phyloP scores from a whole-genome alignment of 495 filamentous ascomycete genomes.

The Usnea hakonensis region DNA sequence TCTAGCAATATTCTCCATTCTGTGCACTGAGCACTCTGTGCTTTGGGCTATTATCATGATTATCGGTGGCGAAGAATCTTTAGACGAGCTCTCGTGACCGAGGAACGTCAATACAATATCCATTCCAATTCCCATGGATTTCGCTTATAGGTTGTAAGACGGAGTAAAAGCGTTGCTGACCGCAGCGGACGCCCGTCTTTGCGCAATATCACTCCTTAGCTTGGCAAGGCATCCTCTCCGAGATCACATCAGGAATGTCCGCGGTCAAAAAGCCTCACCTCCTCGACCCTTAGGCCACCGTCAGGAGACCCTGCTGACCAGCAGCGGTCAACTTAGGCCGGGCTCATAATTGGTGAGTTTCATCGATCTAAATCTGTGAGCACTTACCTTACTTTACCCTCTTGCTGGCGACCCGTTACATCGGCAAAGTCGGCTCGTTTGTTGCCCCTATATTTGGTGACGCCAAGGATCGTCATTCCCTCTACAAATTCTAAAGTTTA shows the following conservation, averaged over 20 bases:
- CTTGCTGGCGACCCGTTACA: background rate
- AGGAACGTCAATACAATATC: background rate
- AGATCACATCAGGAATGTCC: background rate
- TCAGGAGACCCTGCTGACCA: background rate
- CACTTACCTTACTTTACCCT: too few relatives aligned
- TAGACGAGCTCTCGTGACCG: background rate
- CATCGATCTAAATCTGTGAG: too few relatives aligned
- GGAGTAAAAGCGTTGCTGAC: too few relatives aligned
- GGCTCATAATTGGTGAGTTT: too few relatives aligned
- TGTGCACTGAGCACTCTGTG: background rate
- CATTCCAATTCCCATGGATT: too few relatives aligned
- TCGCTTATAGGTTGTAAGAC: too few relatives aligned
- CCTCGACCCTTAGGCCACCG: background rate
- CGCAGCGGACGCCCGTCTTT: background rate
- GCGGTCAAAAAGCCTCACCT: background rate
- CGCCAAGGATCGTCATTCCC: slow-evolving; percentile 1
- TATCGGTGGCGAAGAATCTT: background rate
- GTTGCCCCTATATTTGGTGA: slow-evolving; percentile 1
- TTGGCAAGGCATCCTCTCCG: background rate
- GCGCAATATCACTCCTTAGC: background rate
- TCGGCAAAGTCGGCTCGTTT: slow-evolving; percentile 4
- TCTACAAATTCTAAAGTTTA: background rate
- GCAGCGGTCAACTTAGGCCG: background rate
- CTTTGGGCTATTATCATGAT: background rate
- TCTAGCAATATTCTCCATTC: background rate